Base-by-base conservation (phyloP, 1,139 yeast genomes). In the Pichia sp. region DNA sequence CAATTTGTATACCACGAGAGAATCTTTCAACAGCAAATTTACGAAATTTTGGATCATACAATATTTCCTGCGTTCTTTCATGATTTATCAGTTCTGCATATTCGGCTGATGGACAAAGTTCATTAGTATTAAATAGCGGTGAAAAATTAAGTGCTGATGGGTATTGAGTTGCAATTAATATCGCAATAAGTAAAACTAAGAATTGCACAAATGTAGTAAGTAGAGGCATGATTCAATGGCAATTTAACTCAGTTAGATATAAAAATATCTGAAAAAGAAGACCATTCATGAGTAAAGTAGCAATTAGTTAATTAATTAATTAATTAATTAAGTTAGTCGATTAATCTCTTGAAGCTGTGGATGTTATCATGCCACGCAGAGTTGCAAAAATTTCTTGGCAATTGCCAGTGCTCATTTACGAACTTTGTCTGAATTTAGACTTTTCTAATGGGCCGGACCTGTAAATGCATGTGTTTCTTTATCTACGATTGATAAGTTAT, bases 1-100 rank as follows among this genome's bases (percentile, higher is more conserved):
- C 81, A 46, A 84, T 70, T 59, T 73, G 73, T 30, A 87, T 73
- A 1, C 89, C 83, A n/a, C 79, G 80, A 10, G 77, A 67, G 44
- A 82, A 68, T 58, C 74, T 75, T 30, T 66, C 59, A 27, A 75
- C 71, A 0, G 84, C 73, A 3, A 57, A 45, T 11, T 70, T 62
- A 53, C 72, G 71, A 60, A 72, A 81, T 0, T 59, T 57, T 11
- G 70, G 64, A 57, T 79, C 78, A 47, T 69, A 51, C 7, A 71
- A 51, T 42, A 72, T 65, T 22, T 51, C 54, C 27, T 64, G 58
- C 13, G 60, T 56, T 9, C 51, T 49, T 3, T 59, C 58, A 42
- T 56, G 58, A 33, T 55, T 51, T 11, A 44, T 10, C 9, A 46
- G 30, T 1, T 50, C 52, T 11, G 47, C 48, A 28, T 43, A 53